Evolutionary conservation across 1,139 yeast genomes (phyloP).

Genomic region (Hyphopichia buzzinii): DNA sequence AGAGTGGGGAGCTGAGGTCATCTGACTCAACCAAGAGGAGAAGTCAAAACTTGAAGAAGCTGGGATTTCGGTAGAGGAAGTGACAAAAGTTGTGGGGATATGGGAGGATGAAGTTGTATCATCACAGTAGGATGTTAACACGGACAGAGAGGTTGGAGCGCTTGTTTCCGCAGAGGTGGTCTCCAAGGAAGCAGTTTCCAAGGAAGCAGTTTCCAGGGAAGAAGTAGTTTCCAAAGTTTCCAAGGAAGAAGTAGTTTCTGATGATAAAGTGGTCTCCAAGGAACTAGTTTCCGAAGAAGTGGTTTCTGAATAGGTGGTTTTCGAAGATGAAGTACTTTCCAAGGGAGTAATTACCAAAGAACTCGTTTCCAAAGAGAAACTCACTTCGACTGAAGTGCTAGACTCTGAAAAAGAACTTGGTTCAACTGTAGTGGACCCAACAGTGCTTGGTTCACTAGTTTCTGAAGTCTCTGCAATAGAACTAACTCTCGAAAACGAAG

Average conservation of each 20-base stretch:
- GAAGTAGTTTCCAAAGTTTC: too few species aligned
- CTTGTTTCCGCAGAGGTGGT: neutral
- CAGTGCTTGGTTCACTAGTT: too few species aligned
- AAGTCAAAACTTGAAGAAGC: slow-evolving; percentile 1
- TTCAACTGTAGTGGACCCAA: too few species aligned
- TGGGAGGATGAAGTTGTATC: neutral
- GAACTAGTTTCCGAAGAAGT: neutral
- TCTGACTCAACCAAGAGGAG: neutral
- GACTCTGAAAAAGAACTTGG: too few species aligned
- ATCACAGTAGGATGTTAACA: too few species aligned
- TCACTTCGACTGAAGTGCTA: too few species aligned
- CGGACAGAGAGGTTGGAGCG: neutral
- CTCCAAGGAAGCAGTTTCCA: neutral
- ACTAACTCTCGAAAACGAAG: too few species aligned
- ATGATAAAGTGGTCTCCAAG: neutral
- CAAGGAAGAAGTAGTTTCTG: too few species aligned
- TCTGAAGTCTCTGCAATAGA: too few species aligned
- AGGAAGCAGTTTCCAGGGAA: neutral
- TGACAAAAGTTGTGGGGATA: neutral
- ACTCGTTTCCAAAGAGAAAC: too few species aligned
- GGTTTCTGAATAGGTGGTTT: neutral
- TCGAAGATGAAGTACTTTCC: too few species aligned
- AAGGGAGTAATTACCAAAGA: too few species aligned
- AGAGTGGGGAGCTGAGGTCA: neutral
- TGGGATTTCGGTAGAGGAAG: neutral